Evolutionary conservation across 208 protist genomes (phyloP).

Genomic region (Zelonia costaricensis): DNA sequence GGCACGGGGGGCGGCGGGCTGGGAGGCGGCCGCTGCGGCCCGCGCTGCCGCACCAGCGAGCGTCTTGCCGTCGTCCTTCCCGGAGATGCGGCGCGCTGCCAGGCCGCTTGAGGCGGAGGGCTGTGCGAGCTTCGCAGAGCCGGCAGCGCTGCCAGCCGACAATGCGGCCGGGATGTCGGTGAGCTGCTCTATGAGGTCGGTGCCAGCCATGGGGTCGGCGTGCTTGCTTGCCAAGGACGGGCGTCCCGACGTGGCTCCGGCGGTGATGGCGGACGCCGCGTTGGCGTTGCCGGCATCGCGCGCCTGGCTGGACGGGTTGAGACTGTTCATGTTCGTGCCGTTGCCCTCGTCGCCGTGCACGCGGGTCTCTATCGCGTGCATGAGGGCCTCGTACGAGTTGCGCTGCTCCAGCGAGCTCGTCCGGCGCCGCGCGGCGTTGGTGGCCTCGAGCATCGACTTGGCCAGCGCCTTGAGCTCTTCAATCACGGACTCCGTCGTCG

Average conservation of each 20-base stretch:
- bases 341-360: slow-evolving; percentile 4
- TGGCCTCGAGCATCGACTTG: slow-evolving; percentile 86
- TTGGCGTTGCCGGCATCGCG: background rate
- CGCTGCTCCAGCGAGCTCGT: slow-evolving; percentile 46
- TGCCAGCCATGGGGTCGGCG: slow-evolving; percentile 8
- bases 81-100: no score
- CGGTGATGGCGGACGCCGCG: background rate
- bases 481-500: slow-evolving; percentile 73
- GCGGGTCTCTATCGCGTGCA: slow-evolving; percentile 60
- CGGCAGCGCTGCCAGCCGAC: slow-evolving; percentile 7
- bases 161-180: slow-evolving; percentile 30
- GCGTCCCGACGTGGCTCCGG: background rate
- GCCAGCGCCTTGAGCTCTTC: slow-evolving; percentile 83
- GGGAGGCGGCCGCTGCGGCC: no score
- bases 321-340: background rate
- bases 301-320: background rate
- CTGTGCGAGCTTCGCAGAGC: background rate
- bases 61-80: no score
- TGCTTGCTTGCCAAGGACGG: no score
- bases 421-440: slow-evolving; percentile 59
- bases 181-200: slow-evolving; percentile 24
- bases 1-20: no score
- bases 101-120: no score
- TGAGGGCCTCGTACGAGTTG: slow-evolving; percentile 71
- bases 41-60: no score